phyloP scores from a whole-genome alignment of 768 basidiomycete species.

The Hericium coralloides region DNA sequence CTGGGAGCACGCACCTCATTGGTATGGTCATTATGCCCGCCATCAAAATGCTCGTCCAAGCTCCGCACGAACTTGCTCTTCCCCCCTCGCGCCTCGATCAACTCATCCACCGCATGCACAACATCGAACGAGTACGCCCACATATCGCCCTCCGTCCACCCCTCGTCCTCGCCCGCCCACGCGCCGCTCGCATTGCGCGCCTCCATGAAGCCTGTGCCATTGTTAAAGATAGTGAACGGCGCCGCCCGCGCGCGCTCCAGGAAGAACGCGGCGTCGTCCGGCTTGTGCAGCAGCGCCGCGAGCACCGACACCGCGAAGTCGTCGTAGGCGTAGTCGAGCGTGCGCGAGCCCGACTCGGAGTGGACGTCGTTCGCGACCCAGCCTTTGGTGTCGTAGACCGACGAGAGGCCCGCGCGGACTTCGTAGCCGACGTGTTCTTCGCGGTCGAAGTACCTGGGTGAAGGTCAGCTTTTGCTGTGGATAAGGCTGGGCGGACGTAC shows the following conservation, averaged over 20 bases:
- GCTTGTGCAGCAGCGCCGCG: constrained; percentile 43
- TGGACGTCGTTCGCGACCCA: constrained; percentile 78
- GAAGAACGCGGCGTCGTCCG: constrained; percentile 40
- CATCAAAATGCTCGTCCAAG: constrained; percentile 48
- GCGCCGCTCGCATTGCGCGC: constrained; percentile 57
- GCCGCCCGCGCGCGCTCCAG: constrained; percentile 43
- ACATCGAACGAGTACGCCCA: constrained; percentile 78
- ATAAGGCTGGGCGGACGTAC: constrained; percentile 24
- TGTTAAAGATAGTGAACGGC: constrained; percentile 62
- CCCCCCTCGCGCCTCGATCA: constrained; percentile 60
- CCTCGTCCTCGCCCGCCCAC: constrained; percentile 60
- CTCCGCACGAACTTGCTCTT: constrained; percentile 55
- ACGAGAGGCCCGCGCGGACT: constrained; percentile 68
- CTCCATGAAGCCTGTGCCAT: constrained; percentile 73
- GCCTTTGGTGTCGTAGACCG: constrained; percentile 56
- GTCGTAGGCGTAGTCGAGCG: constrained; percentile 74
- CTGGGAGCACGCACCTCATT: constrained; percentile 47
- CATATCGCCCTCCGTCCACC: constrained; percentile 79
- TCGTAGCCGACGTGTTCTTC: constrained; percentile 77
- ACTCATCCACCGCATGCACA: constrained; percentile 55
- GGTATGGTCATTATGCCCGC: constrained; percentile 69
- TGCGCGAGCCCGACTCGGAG: constrained; percentile 72
- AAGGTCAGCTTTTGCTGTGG: not conserved
- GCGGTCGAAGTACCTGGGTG: constrained; percentile 54
- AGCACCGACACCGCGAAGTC: constrained; percentile 67